Base-by-base conservation (phyloP, 202 grass and related monocot genomes). In the Brachypodium distachyon region DNA sequence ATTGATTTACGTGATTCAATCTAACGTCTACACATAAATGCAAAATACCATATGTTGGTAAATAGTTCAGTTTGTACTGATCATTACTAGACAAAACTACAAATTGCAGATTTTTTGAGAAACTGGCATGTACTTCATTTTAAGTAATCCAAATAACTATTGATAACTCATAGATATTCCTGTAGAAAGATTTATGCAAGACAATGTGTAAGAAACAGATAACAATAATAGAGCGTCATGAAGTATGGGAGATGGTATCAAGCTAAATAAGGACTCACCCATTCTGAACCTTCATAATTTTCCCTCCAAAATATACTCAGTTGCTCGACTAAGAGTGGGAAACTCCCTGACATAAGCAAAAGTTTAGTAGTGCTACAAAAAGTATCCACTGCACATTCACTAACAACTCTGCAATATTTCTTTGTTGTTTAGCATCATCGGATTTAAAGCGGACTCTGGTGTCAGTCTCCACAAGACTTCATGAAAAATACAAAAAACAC, bases 201-300 rank as follows among this genome's bases (percentile, higher is more conserved):
- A 85, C 54, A 78, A 12, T 44, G 14, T 63, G 46, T 29, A 36
- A 36, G 70, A 55, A 37, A 70, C 25, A 18, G 49, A 56, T 55
- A 12, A 26, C 26, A 22, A 22, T 56, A 73, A 43, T 71, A 19
- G 11, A 55, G 57, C 54, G 36, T 13, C 17, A 52, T 63, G 17
- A 79, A 70, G 75, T 31, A 4, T 56, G 47, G 4, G 54, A 84
- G 32, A 47, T 14, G 9, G n/a, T n/a, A 62, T 27, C 0, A 39
- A 56, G 29, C 12, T 46, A 72, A 64, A 76, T 51, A 48, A 46
- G 12, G 50, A 76, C 91, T 78, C 74, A 99, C 96, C 96, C 96
- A 99, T 90, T 95, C 91, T 67, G 92, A 88, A 83, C 95, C 96
- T 83, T 94, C 89, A 73, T 98, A 83, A 76, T 98, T 98, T 60